phyloP scores from a whole-genome alignment of 306 rosid species.

The Acacia acuminata region DNA sequence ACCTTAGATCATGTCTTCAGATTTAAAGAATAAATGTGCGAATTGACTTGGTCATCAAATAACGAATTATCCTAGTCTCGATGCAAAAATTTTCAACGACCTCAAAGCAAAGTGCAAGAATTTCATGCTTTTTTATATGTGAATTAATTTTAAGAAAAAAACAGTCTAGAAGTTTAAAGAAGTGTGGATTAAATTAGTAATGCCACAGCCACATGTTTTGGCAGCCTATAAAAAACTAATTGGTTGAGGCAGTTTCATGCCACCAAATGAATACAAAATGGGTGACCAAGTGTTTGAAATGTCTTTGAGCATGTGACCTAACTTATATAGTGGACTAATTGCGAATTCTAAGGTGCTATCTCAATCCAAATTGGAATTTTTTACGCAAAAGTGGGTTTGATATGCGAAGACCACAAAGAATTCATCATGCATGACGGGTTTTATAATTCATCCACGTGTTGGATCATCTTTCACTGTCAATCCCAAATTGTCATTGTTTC shows the following conservation, averaged over 20 bases:
- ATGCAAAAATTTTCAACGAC: too few species aligned
- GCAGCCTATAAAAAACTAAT: conserved; percentile 28
- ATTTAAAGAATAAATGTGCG: too few species aligned
- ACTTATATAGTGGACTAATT: too few species aligned
- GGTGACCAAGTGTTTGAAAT: conserved; percentile 10
- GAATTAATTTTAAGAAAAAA: too few species aligned
- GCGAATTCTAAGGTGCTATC: background rate
- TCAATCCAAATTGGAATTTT: background rate
- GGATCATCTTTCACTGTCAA: conserved; percentile 14
- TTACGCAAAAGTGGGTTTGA: background rate
- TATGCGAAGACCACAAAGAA: background rate
- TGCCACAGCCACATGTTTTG: conserved; percentile 10
- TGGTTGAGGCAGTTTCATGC: conserved; percentile 13
- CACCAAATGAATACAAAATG: conserved; percentile 23
- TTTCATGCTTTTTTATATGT: too few species aligned
- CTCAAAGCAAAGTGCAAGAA: too few species aligned
- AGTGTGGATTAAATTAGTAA: background rate
- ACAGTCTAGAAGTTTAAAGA: background rate
- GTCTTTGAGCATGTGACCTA: conserved; percentile 31
- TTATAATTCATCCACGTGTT: conserved; percentile 37
- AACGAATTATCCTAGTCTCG: too few species aligned
- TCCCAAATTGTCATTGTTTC: conserved; percentile 6
- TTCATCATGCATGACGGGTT: background rate
- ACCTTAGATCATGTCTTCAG: too few species aligned
- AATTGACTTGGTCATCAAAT: too few species aligned